Conservation (phyloP, 1,284 basidiomycete genomes). For the Schizophyllum commune region DNA sequence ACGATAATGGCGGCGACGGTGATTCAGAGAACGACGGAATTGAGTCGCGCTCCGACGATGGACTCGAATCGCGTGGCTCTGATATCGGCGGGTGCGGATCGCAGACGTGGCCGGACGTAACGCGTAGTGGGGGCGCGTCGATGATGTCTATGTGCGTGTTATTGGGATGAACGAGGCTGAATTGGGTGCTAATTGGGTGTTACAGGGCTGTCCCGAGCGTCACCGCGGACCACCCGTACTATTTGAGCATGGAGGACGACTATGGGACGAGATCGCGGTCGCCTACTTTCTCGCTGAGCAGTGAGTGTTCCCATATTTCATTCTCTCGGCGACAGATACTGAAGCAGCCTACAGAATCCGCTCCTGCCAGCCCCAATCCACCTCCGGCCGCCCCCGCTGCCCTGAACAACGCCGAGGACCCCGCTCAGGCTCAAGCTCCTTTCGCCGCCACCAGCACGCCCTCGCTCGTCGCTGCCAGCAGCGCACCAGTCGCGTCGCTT, state of each 20-base stretch:
- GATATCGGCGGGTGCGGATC: constrained; percentile 21
- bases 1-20: background rate
- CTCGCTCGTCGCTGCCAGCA: background rate
- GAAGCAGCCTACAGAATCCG: constrained; percentile 3
- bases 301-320: constrained; percentile 21
- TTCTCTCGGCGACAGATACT: constrained; percentile 1
- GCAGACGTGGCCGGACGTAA: background rate
- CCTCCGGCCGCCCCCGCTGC: background rate
- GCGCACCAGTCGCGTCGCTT: background rate
- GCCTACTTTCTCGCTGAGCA: constrained; percentile 31
- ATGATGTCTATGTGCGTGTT: constrained; percentile 20
- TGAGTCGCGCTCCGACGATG: background rate
- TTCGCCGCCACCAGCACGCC: background rate
- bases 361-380: background rate
- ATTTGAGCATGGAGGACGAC: constrained; percentile 33
- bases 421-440: constrained; percentile 10
- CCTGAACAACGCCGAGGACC: constrained; percentile 5
- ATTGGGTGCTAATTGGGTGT: background rate
- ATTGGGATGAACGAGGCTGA: constrained; percentile 3
- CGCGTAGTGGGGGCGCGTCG: constrained; percentile 5
- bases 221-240: constrained; percentile 20
- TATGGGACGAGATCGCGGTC: constrained; percentile 29
- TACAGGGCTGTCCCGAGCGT: constrained; percentile 27
- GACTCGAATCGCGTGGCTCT: background rate
- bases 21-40: too few species aligned